Evolutionary conservation across 2,329 filamentous ascomycete genomes (phyloP).

Genomic region (Grosmannia clavigera): DNA sequence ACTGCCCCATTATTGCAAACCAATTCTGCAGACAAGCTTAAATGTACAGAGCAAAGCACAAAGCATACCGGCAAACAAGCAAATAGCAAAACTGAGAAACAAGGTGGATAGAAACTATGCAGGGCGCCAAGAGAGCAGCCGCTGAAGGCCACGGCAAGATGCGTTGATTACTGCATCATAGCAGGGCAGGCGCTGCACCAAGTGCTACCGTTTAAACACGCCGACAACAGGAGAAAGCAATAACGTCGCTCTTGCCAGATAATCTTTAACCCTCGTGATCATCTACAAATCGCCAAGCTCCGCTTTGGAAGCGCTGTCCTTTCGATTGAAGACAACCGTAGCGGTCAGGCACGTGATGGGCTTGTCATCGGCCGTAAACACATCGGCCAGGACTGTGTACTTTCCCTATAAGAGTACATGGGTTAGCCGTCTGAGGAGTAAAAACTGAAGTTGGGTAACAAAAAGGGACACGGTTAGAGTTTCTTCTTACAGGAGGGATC

Average conservation of each 20-base stretch:
- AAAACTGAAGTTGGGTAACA: neutral
- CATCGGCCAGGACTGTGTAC: slow-evolving; percentile 82
- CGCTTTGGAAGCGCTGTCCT: slow-evolving; percentile 7
- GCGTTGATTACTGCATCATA: neutral
- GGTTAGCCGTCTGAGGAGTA: neutral
- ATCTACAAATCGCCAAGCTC: slow-evolving; percentile 4
- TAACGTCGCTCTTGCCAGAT: neutral
- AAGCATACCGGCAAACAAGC: neutral
- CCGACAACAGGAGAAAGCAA: neutral
- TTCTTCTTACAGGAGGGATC: slow-evolving; percentile 68
- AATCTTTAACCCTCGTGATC: neutral
- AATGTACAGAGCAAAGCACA: neutral
- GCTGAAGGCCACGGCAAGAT: neutral
- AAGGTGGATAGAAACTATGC: neutral
- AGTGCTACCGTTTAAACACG: neutral
- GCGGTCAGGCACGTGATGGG: slow-evolving; percentile 82
- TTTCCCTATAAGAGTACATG: slow-evolving; percentile 52
- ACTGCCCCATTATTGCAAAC: neutral
- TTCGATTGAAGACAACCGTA: slow-evolving; percentile 47
- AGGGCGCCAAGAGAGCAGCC: neutral
- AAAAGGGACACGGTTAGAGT: too few relatives aligned
- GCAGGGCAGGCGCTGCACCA: neutral
- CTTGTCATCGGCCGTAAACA: slow-evolving; percentile 57
- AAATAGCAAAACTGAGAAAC: neutral
- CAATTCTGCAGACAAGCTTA: neutral